phyloP scores from a whole-genome alignment of 495 filamentous ascomycete genomes.

The Daldinia loculata region DNA sequence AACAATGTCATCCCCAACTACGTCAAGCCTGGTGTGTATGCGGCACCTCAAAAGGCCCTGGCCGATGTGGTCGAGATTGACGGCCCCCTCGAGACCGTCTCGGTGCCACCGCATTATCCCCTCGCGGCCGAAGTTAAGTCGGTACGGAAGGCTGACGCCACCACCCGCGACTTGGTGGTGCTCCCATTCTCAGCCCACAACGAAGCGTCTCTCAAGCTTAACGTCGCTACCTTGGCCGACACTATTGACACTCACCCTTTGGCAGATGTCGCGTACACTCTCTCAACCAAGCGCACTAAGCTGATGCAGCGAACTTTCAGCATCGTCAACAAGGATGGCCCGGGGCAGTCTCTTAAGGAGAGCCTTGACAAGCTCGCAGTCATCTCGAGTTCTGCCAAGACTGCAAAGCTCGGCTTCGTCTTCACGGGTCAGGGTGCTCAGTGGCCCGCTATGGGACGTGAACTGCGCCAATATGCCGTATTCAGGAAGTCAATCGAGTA shows the following conservation, averaged over 20 bases:
- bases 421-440: conserved; percentile 61
- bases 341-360: conserved; percentile 10
- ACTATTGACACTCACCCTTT: conserved; percentile 34
- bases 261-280: conserved; percentile 49
- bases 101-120: background rate
- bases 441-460: conserved; percentile 54
- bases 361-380: background rate
- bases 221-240: conserved; percentile 42
- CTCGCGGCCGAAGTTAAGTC: background rate
- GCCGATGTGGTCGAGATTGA: background rate
- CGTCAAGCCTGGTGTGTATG: conserved; percentile 10
- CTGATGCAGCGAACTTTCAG: conserved; percentile 38
- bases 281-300: conserved; percentile 40
- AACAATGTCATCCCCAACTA: conserved; percentile 21
- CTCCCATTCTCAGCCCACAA: conserved; percentile 48
- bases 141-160: background rate
- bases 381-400: background rate
- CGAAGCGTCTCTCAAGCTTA: conserved; percentile 40
- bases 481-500: conserved; percentile 10
- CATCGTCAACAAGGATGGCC: conserved; percentile 37
- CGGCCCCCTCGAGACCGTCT: background rate
- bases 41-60: background rate
- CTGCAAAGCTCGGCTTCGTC: conserved; percentile 45
- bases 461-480: conserved; percentile 32
- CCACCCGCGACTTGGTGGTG: conserved; percentile 27